These are phyloP conservation scores for Fusarium odoratissimum DNA, from an alignment of 2,329 filamentous ascomycete genomes.

Conservation along the genomic window DNA sequence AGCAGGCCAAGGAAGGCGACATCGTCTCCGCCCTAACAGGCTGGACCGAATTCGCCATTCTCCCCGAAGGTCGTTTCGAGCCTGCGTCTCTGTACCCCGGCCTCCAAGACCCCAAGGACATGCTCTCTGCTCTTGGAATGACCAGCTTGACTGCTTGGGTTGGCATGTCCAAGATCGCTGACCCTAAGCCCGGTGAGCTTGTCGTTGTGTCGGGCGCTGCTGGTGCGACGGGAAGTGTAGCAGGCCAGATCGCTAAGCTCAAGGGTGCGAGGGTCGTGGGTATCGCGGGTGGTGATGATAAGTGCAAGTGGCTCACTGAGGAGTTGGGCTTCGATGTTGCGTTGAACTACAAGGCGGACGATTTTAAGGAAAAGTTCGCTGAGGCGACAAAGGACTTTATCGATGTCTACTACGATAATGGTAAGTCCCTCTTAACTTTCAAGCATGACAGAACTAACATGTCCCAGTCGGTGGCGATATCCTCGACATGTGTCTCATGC, in stretches of 20 bases:
- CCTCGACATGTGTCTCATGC: slow-evolving; percentile 71
- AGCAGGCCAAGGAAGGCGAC: slow-evolving; percentile 66
- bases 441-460: background rate
- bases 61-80: slow-evolving; percentile 63
- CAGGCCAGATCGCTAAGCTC: slow-evolving; percentile 81
- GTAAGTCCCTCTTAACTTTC: slow-evolving; percentile 29
- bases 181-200: slow-evolving; percentile 75
- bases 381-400: slow-evolving; percentile 69
- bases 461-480: slow-evolving; percentile 73
- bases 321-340: slow-evolving; percentile 75
- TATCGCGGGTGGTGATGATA: slow-evolving; percentile 73
- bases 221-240: slow-evolving; percentile 81
- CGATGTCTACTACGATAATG: slow-evolving; percentile 79
- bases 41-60: slow-evolving; percentile 75
- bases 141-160: slow-evolving; percentile 83
- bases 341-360: slow-evolving; percentile 75
- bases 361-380: slow-evolving; percentile 70
- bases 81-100: slow-evolving; percentile 55
- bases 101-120: slow-evolving; percentile 64
- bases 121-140: slow-evolving; percentile 71
- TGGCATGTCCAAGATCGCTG: slow-evolving; percentile 75
- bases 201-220: slow-evolving; percentile 84
- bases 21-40: slow-evolving; percentile 67
- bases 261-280: slow-evolving; percentile 72
- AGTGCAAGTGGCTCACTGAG: slow-evolving; percentile 72